Evolutionary conservation across 2,329 filamentous ascomycete genomes (phyloP).

Genomic region (Metarhizium rileyi): DNA sequence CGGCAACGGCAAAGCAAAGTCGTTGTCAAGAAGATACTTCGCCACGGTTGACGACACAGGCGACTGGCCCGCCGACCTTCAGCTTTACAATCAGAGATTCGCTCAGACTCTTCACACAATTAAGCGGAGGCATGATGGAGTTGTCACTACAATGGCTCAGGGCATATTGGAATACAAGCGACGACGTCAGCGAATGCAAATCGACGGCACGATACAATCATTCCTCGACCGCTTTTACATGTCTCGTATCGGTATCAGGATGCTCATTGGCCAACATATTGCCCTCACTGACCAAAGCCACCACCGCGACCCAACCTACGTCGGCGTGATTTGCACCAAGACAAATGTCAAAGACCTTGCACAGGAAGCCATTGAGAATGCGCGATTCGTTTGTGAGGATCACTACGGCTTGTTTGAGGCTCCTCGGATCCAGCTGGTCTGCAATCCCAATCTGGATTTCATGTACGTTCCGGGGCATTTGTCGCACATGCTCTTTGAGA

Average conservation of each 20-base stretch:
- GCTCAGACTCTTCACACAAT: conserved; percentile 83
- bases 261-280: conserved; percentile 98
- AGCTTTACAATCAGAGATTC: conserved; percentile 89
- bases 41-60: conserved; percentile 78
- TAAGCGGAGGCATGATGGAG: conserved; percentile 90
- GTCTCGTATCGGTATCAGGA: conserved; percentile 97
- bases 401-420: conserved; percentile 97
- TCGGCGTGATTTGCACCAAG: conserved; percentile 98
- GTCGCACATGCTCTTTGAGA: conserved; percentile 99
- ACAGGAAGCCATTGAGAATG: conserved; percentile 95
- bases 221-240: conserved; percentile 99
- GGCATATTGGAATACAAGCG: conserved; percentile 98
- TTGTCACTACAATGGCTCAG: conserved; percentile 96
- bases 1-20: conserved; percentile 40
- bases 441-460: conserved; percentile 88
- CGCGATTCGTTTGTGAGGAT: conserved; percentile 97
- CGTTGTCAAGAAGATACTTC: conserved; percentile 60
- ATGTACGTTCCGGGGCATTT: conserved; percentile 99
- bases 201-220: conserved; percentile 92
- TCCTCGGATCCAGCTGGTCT: conserved; percentile 92
- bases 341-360: conserved; percentile 93
- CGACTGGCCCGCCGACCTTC: conserved; percentile 89
- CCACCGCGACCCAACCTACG: conserved; percentile 82
- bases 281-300: conserved; percentile 90
- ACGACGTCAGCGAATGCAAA: conserved; percentile 92